Conservation (phyloP, 2,329 filamentous ascomycete species). For the Ascochyta viciae-villosae region DNA sequence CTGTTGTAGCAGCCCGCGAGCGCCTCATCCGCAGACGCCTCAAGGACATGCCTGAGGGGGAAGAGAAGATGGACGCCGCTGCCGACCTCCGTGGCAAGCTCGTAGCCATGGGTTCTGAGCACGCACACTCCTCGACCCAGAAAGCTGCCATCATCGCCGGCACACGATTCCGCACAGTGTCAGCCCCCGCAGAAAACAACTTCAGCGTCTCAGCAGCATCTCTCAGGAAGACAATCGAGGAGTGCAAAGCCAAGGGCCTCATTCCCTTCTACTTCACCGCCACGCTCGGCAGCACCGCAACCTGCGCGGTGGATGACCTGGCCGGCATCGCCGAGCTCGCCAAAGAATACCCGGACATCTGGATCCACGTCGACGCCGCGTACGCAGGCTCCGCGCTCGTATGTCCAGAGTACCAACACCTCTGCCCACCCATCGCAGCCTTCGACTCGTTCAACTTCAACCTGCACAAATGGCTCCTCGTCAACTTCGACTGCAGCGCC, state of each 20-base stretch:
- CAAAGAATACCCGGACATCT: constrained; percentile 67
- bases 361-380: constrained; percentile 93
- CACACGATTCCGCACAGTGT: constrained; percentile 77
- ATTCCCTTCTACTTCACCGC: constrained; percentile 87
- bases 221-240: constrained; percentile 67
- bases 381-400: constrained; percentile 88
- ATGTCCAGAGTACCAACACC: constrained; percentile 78
- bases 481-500: constrained; percentile 84
- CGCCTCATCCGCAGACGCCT: constrained; percentile 58
- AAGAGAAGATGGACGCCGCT: constrained; percentile 62
- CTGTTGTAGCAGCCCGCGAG: constrained; percentile 87
- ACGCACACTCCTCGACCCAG: constrained; percentile 82
- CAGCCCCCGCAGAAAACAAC: constrained; percentile 66
- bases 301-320: constrained; percentile 87
- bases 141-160: constrained; percentile 89
- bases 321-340: constrained; percentile 68
- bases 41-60: constrained; percentile 38
- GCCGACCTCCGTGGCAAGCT: constrained; percentile 72
- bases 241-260: constrained; percentile 72
- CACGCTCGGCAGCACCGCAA: constrained; percentile 85
- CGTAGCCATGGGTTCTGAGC: constrained; percentile 80
- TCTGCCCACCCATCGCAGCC: constrained; percentile 65
- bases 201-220: constrained; percentile 73
- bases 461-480: constrained; percentile 96
- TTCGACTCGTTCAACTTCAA: constrained; percentile 95